A percentile compares a stretch with the other conserved stretches of the same genome.
These are phyloP conservation scores for Hansfordia pulvinata DNA, from an alignment of 2,329 filamentous ascomycete species.

Conservation along the genomic window DNA sequence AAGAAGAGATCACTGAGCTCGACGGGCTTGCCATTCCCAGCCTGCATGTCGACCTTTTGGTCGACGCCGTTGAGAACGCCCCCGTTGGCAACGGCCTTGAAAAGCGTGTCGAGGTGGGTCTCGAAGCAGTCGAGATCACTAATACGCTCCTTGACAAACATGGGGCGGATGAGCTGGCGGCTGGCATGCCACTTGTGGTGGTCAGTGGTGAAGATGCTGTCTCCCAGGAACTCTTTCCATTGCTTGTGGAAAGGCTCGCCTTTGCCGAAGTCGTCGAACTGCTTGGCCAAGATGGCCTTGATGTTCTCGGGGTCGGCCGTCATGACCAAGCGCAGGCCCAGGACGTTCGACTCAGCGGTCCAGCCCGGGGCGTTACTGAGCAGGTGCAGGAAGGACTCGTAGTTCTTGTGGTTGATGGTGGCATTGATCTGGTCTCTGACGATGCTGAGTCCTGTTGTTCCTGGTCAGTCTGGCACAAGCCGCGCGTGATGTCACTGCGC, in stretches of 20 bases:
- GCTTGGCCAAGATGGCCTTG: conserved; percentile 77
- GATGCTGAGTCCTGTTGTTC: conserved; percentile 57
- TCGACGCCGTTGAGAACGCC: conserved; percentile 43
- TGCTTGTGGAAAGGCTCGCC: conserved; percentile 60
- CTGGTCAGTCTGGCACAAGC: too few species aligned
- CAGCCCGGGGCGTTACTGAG: conserved; percentile 31
- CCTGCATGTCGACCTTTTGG: conserved; percentile 48
- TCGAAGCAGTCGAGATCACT: conserved; percentile 75
- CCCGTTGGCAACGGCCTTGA: conserved; percentile 50
- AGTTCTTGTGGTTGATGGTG: conserved; percentile 37
- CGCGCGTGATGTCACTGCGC: conserved; percentile 3
- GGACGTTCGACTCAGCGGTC: conserved; percentile 45
- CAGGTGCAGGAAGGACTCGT: conserved; percentile 44
- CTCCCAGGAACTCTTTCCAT: conserved; percentile 63
- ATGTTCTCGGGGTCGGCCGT: conserved; percentile 82
- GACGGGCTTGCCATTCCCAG: conserved; percentile 47
- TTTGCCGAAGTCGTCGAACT: conserved; percentile 79
- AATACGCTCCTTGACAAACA: conserved; percentile 76
- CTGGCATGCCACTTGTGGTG: conserved; percentile 66
- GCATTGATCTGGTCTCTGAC: conserved; percentile 41
- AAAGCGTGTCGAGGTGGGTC: conserved; percentile 59
- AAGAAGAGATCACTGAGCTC: conserved; percentile 71
- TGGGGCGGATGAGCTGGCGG: conserved; percentile 70
- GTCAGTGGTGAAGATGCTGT: conserved; percentile 72
- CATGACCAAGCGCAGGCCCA: conserved; percentile 50